Evolutionary conservation across 2,329 filamentous ascomycete species (phyloP), one percentile per base, ranked within the genome.

Genomic region (Nakataea oryzae): DNA sequence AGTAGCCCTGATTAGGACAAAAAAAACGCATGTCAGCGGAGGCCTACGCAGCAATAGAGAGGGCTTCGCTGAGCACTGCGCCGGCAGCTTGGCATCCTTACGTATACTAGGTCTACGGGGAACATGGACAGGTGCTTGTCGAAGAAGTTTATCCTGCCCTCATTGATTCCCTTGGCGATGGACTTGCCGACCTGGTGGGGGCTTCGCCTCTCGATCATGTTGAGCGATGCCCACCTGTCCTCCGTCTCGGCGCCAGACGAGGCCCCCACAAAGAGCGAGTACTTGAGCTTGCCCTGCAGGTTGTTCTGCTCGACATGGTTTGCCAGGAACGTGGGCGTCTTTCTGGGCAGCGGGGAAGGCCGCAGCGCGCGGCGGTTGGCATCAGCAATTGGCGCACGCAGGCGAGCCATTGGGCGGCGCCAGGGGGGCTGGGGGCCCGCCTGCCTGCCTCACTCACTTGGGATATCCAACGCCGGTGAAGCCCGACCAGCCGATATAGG

Each of bases 51-150:
- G 70, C n/a, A 47, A 7, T 1, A 11, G 12, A 8, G 21, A 11
- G 21, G 0, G 11, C 5, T 17, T 17, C 41, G 24, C 6, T 11
- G 41, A n/a, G 6, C 5, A 3, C 21, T 17, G 21, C 21, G 21
- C 41, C 24, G 1, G 6, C 24, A 8, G 8, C 21, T 76, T 71
- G 76, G 86, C 84, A n/a, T 13, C 26, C 60, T 56, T 61, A 61
- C 60, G 73, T 95, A 95, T 73, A 93, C 88, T 66, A 96, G 79
- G 72, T 96, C 91, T 54, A 87, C 83, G 4, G 91, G 91, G 73
- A 96, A 96, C 91, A 96, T 96, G 75, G 88, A 92, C 71, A 96
- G 74, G 78, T 96, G 91, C 79, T 96, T 96, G 74, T 96, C 91
- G 72, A 96, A 96, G 76, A 96, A 96, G 65, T 93, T 86, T 76